Evolutionary conservation across 2,329 filamentous ascomycete species (phyloP).

Genomic region (Alternaria ethzedia): DNA sequence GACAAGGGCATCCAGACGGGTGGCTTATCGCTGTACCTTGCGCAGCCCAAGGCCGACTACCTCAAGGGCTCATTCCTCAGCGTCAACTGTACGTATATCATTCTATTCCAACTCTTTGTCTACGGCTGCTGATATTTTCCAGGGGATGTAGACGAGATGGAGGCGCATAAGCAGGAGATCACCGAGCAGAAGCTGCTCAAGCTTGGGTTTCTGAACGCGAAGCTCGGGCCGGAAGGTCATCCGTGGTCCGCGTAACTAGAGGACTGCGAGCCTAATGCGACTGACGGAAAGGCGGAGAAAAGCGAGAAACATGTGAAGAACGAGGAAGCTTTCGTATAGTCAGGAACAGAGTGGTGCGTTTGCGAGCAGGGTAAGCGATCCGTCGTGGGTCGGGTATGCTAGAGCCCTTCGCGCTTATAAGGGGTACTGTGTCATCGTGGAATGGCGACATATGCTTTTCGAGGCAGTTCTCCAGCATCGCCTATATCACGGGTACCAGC

Average conservation of each 20-base stretch:
- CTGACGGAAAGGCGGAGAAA: not conserved
- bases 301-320: not conserved
- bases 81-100: slow-evolving; percentile 25
- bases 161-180: slow-evolving; percentile 37
- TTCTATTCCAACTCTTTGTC: not conserved
- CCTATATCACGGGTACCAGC: not conserved
- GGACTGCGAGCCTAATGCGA: not conserved
- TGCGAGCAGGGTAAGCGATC: not conserved
- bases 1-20: slow-evolving; percentile 19
- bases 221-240: slow-evolving; percentile 25
- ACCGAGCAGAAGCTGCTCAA: slow-evolving; percentile 36
- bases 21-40: slow-evolving; percentile 24
- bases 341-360: not conserved
- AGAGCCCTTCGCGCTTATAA: not conserved
- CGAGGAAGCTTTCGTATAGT: not conserved
- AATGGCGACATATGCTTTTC: not conserved
- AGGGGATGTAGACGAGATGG: slow-evolving; percentile 38
- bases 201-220: slow-evolving; percentile 24
- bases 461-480: not conserved
- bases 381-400: not conserved
- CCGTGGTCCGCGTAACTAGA: slow-evolving; percentile 12
- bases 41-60: slow-evolving; percentile 24
- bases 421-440: not conserved
- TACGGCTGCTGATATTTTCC: not conserved
- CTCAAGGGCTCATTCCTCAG: slow-evolving; percentile 23